These are phyloP conservation scores for Neonectria magnoliae DNA, from an alignment of 2,329 filamentous ascomycete genomes.

Conservation along the genomic window DNA sequence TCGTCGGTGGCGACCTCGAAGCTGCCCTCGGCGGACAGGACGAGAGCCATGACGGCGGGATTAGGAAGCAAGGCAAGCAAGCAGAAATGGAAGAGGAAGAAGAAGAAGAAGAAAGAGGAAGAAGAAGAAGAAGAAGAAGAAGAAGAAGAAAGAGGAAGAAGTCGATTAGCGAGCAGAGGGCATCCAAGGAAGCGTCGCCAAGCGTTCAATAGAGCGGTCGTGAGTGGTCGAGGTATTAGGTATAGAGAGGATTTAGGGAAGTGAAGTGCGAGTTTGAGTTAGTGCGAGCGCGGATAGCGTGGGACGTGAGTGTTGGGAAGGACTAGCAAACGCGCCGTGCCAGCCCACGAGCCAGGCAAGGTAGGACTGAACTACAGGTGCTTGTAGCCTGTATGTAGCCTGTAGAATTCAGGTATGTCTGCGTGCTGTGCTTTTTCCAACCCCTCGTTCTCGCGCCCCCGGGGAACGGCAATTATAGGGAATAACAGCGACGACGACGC, in stretches of 20 bases:
- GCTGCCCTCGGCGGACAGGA: constrained; percentile 47
- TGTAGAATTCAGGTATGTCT: not conserved
- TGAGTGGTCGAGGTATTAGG: not conserved
- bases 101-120: not conserved
- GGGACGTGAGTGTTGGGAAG: constrained; percentile 7
- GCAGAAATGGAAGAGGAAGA: not conserved
- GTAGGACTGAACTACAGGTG: not conserved
- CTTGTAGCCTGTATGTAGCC: not conserved
- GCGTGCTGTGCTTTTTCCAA: not conserved
- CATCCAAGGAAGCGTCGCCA: constrained; percentile 16
- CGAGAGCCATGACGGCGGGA: constrained; percentile 44
- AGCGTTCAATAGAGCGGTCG: constrained; percentile 2
- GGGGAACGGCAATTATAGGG: not conserved
- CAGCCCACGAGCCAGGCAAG: not conserved
- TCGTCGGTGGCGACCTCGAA: constrained; percentile 46
- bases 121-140: not conserved
- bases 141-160: not conserved
- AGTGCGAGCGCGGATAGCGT: constrained; percentile 11
- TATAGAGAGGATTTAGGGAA: constrained; percentile 1
- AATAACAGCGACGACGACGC: not conserved
- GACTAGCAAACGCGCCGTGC: constrained; percentile 21
- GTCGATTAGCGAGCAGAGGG: constrained; percentile 21
- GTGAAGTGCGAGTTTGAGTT: constrained; percentile 6
- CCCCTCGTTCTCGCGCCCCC: not conserved
- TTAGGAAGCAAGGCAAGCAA: not conserved